These are phyloP conservation scores for Trichoderma sp. DNA, from an alignment of 2,329 filamentous ascomycete genomes.

Conservation along the genomic window DNA sequence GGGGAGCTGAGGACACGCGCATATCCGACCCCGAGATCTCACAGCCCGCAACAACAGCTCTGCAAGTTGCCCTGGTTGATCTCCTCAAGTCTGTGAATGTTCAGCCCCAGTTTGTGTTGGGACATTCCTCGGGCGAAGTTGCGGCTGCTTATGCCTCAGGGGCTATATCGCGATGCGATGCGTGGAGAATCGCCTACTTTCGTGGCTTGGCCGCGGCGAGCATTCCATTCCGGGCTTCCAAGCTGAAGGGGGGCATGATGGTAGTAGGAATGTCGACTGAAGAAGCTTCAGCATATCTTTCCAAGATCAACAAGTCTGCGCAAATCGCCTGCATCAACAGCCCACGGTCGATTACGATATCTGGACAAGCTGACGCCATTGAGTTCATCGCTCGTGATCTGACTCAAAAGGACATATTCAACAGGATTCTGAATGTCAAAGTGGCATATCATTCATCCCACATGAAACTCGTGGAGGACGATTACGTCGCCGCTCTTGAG, in stretches of 20 bases:
- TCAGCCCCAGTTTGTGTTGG: slow-evolving; percentile 42
- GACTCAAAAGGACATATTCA: slow-evolving; percentile 38
- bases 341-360: slow-evolving; percentile 48
- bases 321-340: slow-evolving; percentile 51
- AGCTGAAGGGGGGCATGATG: slow-evolving; percentile 47
- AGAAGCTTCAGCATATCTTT: slow-evolving; percentile 38
- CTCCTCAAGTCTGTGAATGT: slow-evolving; percentile 42
- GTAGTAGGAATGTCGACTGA: slow-evolving; percentile 42
- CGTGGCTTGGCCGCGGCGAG: slow-evolving; percentile 44
- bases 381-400: slow-evolving; percentile 40
- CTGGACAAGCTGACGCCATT: slow-evolving; percentile 43
- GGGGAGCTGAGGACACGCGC: slow-evolving; percentile 32
- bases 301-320: slow-evolving; percentile 30
- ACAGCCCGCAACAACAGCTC: slow-evolving; percentile 47
- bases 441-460: slow-evolving; percentile 51
- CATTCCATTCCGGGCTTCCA: slow-evolving; percentile 35
- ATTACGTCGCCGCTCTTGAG: slow-evolving; percentile 40
- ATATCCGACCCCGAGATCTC: slow-evolving; percentile 44
- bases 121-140: slow-evolving; percentile 53
- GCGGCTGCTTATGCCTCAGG: slow-evolving; percentile 49
- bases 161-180: slow-evolving; percentile 42
- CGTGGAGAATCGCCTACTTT: slow-evolving; percentile 48
- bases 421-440: slow-evolving; percentile 43
- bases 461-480: slow-evolving; percentile 44
- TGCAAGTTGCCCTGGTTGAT: slow-evolving; percentile 49